Evolutionary conservation across 2,329 filamentous ascomycete species (phyloP), one percentile per base, ranked within the genome.

Genomic region (Neocucurbitaria cava): DNA sequence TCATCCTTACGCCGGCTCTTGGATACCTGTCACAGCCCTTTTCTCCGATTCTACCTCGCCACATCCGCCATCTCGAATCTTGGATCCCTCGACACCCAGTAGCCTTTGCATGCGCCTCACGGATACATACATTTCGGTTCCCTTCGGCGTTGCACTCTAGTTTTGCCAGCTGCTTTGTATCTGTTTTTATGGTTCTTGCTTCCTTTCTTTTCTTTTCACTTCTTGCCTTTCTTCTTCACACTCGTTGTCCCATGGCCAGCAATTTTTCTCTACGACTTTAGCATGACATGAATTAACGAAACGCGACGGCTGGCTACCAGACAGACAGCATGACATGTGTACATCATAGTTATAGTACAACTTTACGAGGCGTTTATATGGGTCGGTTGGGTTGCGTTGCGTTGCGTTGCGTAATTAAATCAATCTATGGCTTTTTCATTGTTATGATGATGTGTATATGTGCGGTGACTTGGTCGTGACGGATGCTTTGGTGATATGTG

Each of bases 271-370:
- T 40, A 40, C 38, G 38, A 40, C 24, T 20, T 31, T 30, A 36
- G n/a, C 40, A 31, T 39, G 28, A 46, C 21, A 46, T 49, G 46
- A 49, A 28, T 49, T 56, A 47, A 59, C 41, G 56, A 59, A n/a
- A 49, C 36, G 56, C 49, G 46, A 59, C 43, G 46, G 43, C 35
- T 33, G 36, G 41, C 42, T 48, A n/a, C 20, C 43, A 15, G 21
- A 11, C 38, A 30, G 36, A n/a, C 24, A 17, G 41, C 57, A 50
- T 38, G 35, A 47, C 35, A 43, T 58, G 54, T 57, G 52, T 46
- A 58, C 53, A 61, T 54, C 54, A 48, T 57, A 24, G 38, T 57
- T 40, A n/a, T n/a, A n/a, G n/a, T n/a, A 53, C 44, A 49, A 51
- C 44, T 54, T 40, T 24, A 40, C 38, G 38, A 40, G 38, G 38